phyloP scores from a whole-genome alignment of 2,329 filamentous ascomycete genomes.

The Hypocrella siamensis region DNA sequence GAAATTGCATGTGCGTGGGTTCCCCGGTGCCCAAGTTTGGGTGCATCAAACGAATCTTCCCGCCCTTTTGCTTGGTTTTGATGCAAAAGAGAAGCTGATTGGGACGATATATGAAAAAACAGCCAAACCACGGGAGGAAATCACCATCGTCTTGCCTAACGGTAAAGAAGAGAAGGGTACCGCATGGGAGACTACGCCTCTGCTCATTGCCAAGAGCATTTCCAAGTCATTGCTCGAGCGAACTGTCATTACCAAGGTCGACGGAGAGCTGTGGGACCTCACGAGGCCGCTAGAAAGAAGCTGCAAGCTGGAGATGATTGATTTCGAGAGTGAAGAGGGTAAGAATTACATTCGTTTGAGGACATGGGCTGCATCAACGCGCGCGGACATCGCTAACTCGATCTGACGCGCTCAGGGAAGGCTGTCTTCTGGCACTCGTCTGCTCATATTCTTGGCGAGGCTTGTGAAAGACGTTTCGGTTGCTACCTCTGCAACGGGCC shows the following conservation, averaged over 20 bases:
- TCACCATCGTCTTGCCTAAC: slow-evolving; percentile 58
- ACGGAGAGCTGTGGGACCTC: slow-evolving; percentile 83
- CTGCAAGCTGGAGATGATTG: slow-evolving; percentile 71
- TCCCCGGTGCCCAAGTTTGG: too few species aligned
- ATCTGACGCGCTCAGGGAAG: slow-evolving; percentile 41
- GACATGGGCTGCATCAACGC: neutral
- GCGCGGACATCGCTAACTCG: neutral
- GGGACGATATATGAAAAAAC: too few species aligned
- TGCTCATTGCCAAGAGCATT: slow-evolving; percentile 60
- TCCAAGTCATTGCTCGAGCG: slow-evolving; percentile 75
- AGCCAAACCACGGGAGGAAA: slow-evolving; percentile 55
- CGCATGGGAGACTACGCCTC: slow-evolving; percentile 84
- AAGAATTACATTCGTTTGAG: neutral
- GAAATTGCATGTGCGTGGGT: slow-evolving; percentile 38
- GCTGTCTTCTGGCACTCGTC: slow-evolving; percentile 97
- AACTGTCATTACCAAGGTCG: slow-evolving; percentile 72
- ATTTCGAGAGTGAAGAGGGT: slow-evolving; percentile 47
- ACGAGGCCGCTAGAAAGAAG: slow-evolving; percentile 78
- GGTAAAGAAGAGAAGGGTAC: slow-evolving; percentile 58
- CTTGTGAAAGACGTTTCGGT: slow-evolving; percentile 76
- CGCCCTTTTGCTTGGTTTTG: neutral
- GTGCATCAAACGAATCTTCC: too few species aligned
- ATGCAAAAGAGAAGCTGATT: too few species aligned
- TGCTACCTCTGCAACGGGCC: slow-evolving; percentile 90
- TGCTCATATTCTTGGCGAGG: slow-evolving; percentile 91